Percentiles rank a stretch among this genome's conserved stretches.
These are phyloP conservation scores for Solanum paucissectum DNA, from an alignment of 257 asterid genomes.

Conservation along the genomic window DNA sequence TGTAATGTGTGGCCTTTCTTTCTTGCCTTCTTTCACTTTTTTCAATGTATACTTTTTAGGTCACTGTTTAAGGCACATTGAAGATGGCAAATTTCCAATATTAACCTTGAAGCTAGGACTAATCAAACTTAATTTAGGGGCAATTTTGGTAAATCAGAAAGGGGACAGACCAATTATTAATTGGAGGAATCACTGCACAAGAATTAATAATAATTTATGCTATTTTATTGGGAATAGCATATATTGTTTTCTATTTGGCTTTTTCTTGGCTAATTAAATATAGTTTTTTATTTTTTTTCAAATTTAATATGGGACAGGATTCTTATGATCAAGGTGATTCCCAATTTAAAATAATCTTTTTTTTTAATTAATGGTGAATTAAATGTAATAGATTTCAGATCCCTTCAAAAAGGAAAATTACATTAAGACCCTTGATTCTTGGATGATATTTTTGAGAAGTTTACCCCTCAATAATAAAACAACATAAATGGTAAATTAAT, in stretches of 20 bases:
- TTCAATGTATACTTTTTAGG: constrained; percentile 32
- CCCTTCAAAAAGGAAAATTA: neutral
- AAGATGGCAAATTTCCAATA: constrained; percentile 11
- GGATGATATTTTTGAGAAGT: neutral
- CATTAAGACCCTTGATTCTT: neutral
- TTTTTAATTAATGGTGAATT: neutral
- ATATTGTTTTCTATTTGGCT: constrained; percentile 2
- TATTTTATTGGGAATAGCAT: constrained; percentile 25
- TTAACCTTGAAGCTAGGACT: constrained; percentile 4
- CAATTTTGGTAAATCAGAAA: constrained; percentile 1
- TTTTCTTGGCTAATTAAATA: neutral
- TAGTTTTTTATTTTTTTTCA: neutral
- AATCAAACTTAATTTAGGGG: constrained; percentile 9
- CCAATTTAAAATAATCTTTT: neutral
- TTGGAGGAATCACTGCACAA: constrained; percentile 26
- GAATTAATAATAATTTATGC: constrained; percentile 4
- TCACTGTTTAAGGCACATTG: constrained; percentile 13
- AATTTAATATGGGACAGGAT: neutral
- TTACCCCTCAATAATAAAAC: neutral
- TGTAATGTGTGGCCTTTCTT: neutral
- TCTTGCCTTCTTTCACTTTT: constrained; percentile 5
- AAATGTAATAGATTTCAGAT: neutral
- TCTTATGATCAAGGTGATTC: constrained; percentile 6
- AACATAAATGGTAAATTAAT: neutral
- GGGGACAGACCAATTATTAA: constrained; percentile 15